Evolutionary conservation across 805 yeast genomes (phyloP).

Genomic region (Starmerella potacharoeniae): DNA sequence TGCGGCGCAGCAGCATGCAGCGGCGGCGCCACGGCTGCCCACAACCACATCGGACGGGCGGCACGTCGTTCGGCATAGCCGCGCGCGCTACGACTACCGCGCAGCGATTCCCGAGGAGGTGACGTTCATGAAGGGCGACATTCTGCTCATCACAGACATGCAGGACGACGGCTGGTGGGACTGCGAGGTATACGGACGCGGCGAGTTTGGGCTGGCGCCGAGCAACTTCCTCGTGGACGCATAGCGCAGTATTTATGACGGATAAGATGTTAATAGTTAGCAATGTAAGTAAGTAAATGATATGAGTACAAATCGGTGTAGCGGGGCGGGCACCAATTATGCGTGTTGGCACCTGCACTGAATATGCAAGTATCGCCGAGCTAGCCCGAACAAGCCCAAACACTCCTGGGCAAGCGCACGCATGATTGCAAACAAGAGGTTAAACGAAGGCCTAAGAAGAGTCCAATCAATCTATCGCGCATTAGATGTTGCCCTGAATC

Average conservation of each 20-base stretch:
- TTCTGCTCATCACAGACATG: constrained; percentile 40
- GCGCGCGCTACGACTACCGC: constrained; percentile 47
- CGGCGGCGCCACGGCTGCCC: constrained; percentile 31
- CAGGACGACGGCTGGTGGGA: constrained; percentile 74
- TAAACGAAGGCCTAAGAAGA: too few relatives aligned
- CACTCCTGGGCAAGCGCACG: too few relatives aligned
- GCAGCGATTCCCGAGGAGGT: constrained; percentile 54
- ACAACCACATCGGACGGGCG: constrained; percentile 42
- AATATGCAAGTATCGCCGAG: too few relatives aligned
- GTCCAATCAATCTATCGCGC: too few relatives aligned
- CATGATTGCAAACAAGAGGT: too few relatives aligned
- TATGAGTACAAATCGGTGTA: too few relatives aligned
- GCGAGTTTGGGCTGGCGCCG: constrained; percentile 48
- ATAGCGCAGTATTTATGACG: neutral
- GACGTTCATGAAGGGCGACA: constrained; percentile 47
- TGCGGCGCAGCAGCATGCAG: neutral
- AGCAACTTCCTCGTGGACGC: constrained; percentile 37
- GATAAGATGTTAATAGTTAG: neutral
- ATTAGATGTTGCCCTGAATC: too few relatives aligned
- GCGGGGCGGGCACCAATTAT: too few relatives aligned
- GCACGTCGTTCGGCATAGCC: constrained; percentile 40
- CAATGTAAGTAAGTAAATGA: neutral
- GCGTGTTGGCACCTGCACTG: too few relatives aligned
- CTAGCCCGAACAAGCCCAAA: too few relatives aligned
- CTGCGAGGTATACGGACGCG: constrained; percentile 39